A percentile compares a stretch with the other conserved stretches of the same genome.
Evolutionary conservation across 2,329 filamentous ascomycete genomes (phyloP).

Genomic region (Leptoxyphium fumago): DNA sequence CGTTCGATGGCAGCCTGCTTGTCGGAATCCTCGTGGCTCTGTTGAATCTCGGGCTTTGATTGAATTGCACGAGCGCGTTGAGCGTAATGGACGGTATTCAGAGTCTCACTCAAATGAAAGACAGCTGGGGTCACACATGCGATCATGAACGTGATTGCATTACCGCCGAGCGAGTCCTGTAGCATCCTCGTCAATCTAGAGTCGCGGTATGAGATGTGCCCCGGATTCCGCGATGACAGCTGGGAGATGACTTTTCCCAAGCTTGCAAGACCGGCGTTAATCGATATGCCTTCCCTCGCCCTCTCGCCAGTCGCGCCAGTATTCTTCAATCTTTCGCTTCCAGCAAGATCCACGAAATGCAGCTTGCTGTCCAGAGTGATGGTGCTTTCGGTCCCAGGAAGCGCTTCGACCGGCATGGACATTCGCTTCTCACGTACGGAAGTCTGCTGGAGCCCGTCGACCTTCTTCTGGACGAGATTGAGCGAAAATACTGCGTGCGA

Average conservation of each 20-base stretch:
- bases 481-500: constrained; percentile 96
- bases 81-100: constrained; percentile 93
- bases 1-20: constrained; percentile 89
- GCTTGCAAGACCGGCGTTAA: constrained; percentile 89
- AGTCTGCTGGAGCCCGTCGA: constrained; percentile 30
- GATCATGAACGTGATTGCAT: constrained; percentile 98
- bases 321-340: constrained; percentile 93
- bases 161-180: constrained; percentile 91
- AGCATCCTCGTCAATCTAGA: constrained; percentile 90
- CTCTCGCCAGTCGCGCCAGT: constrained; percentile 89
- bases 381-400: constrained; percentile 49
- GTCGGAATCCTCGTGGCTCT: constrained; percentile 74
- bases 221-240: constrained; percentile 77
- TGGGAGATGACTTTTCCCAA: constrained; percentile 97
- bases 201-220: constrained; percentile 93
- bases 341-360: constrained; percentile 94
- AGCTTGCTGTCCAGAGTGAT: constrained; percentile 95
- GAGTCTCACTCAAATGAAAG: constrained; percentile 91
- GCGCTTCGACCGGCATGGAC: constrained; percentile 70
- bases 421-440: constrained; percentile 63
- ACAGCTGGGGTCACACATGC: constrained; percentile 93
- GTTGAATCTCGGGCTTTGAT: constrained; percentile 92
- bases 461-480: constrained; percentile 78
- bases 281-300: constrained; percentile 91
- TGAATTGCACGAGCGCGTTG: constrained; percentile 92